Evolutionary conservation across 1,284 basidiomycete species (phyloP).

Genomic region (Leccinum subatratum): DNA sequence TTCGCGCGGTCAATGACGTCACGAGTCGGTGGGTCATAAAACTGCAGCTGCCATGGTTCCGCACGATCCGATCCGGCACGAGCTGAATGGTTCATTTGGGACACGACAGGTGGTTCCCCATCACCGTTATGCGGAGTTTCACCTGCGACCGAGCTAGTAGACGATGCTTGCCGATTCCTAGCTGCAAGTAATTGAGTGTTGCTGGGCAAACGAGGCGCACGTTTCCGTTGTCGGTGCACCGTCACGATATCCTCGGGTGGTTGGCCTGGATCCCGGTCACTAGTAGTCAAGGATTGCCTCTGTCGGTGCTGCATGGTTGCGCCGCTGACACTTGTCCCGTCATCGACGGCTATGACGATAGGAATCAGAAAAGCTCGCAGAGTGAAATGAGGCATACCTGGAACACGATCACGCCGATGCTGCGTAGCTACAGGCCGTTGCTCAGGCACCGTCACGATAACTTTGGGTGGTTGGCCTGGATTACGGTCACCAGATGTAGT

Average conservation of each 20-base stretch:
- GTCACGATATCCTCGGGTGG: neutral
- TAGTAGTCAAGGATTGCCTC: neutral
- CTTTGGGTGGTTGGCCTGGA: neutral
- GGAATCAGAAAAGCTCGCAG: too few species aligned
- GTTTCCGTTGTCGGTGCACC: neutral
- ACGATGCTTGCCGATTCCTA: neutral
- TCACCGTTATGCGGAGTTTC: neutral
- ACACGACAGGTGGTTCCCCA: neutral
- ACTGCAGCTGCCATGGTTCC: slow-evolving; percentile 2
- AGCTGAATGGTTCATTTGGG: neutral
- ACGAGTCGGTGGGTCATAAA: neutral
- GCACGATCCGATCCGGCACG: neutral
- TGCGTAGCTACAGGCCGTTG: too few species aligned
- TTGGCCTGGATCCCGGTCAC: neutral
- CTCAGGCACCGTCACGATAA: too few species aligned
- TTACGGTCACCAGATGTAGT: neutral
- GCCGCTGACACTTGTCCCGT: too few species aligned
- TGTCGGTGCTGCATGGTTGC: too few species aligned
- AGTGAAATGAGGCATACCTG: too few species aligned
- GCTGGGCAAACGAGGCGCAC: slow-evolving; percentile 1
- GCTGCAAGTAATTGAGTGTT: neutral
- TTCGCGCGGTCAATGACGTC: neutral
- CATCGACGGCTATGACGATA: too few species aligned
- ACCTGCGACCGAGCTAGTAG: neutral
- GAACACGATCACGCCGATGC: too few species aligned